Base-by-base conservation (phyloP, 306 rosid species). In the Vicia faba region DNA sequence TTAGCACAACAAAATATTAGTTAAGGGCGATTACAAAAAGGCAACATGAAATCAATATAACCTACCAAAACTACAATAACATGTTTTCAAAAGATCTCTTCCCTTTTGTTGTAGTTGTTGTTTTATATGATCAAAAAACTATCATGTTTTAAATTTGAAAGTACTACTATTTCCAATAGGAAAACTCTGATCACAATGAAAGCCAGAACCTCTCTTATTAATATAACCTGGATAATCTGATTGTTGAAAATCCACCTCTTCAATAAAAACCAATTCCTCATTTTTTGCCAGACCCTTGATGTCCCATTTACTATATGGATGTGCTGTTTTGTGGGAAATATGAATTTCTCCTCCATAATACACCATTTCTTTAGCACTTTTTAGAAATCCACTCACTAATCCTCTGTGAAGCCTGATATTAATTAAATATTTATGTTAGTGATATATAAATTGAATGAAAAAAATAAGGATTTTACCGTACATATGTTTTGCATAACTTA, bases 271-370 rank as follows among this genome's bases (percentile, higher is more conserved):
- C 8, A 80, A 70, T 0, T 51, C 68, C 18, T 4, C 61, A 48
- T 63, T 25, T 10, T 44, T 0, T 9, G 55, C 85, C 8, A 78
- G 38, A 59, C 41, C 13, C 57, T 23, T 57, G 13, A 78, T 72
- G 14, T 72, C 9, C 88, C 88, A 81, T 0, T 11, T n/a, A 20
- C 31, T 7, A 61, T 8, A 84, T 4, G 85, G 82, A n/a, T 80
- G 0, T 0, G 77, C 2, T 1, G 65, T 81, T 79, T 85, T 83
- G 84, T 85, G 87, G 0, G 85, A 77, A 2, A 82, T 16, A 61
- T 85, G 87, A 61, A 82, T 66, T 51, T 77, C 67, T 2, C 76
- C 85, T 0, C 1, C 8, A 25, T 25, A 25, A 25, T 1, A 25
- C 3, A 25, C 5, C 16, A 35, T 77, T 1, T 0, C 0, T 0